These are phyloP conservation scores for Flaveria ramosissima DNA, from an alignment of 129 eudicot species.

Conservation along the genomic window DNA sequence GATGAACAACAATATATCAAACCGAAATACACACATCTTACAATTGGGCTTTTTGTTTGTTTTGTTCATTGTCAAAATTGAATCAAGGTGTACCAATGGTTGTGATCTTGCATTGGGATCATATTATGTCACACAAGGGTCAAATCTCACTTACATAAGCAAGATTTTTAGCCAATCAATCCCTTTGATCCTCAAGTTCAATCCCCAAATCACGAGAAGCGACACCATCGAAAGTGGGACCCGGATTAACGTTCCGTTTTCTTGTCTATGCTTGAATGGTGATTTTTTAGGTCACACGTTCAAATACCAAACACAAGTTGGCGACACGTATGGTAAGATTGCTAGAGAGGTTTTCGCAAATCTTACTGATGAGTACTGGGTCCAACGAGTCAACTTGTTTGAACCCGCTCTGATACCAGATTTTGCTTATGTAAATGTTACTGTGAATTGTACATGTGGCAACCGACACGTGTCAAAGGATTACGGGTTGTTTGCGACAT, in stretches of 20 bases:
- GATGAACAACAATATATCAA: conserved; percentile 47
- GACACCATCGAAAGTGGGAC: conserved; percentile 48
- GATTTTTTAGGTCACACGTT: conserved; percentile 74
- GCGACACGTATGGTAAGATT: conserved; percentile 57
- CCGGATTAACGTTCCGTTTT: conserved; percentile 61
- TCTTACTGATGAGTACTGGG: conserved; percentile 55
- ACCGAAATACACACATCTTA: conserved; percentile 22
- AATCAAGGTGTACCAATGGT: conserved; percentile 60
- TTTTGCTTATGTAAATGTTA: conserved; percentile 49
- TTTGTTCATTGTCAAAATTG: conserved; percentile 30
- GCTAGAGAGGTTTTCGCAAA: conserved; percentile 52
- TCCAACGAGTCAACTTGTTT: conserved; percentile 52
- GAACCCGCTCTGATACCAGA: conserved; percentile 52
- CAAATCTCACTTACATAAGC: conserved; percentile 70
- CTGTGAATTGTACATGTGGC: conserved; percentile 82
- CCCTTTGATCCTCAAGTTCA: conserved; percentile 47
- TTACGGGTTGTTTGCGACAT: conserved; percentile 67
- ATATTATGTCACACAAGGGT: conserved; percentile 51
- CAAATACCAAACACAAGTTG: conserved; percentile 40
- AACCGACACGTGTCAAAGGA: conserved; percentile 50
- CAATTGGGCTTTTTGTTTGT: conserved; percentile 26
- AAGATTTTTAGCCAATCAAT: conserved; percentile 35
- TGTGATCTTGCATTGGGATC: conserved; percentile 84
- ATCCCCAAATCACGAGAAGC: conserved; percentile 36
- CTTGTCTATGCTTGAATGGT: conserved; percentile 65